Base-by-base conservation (phyloP, 257 asterid species). In the Lavandula angustifolia region DNA sequence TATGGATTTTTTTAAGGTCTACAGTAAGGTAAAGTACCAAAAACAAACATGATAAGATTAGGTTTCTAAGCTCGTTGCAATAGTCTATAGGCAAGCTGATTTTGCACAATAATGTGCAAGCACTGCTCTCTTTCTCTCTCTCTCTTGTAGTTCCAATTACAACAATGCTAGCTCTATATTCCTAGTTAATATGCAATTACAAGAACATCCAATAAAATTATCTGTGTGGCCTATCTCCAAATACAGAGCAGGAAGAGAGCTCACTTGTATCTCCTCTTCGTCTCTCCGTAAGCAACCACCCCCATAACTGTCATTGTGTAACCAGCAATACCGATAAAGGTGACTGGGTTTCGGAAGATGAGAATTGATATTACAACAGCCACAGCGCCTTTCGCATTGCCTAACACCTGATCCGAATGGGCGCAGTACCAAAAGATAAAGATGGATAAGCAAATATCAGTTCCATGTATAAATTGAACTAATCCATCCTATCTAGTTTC, bases 361-460 rank as follows among this genome's bases (percentile, higher is more conserved):
- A 92, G 94, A 56, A 92, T 92, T 6, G 99, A 92, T 58, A 92
- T 87, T 11, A 92, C 97, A 49, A 92, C 99, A 0, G 97, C 99
- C 72, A 92, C 99, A 0, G 99, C 99, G 0, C 99, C 99, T 70
- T 92, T 92, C 11, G 99, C 99, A 66, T 92, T 92, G 60, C 99
- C 97, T 63, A 92, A 72, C 33, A 92, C 99, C 99, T 92, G 80
- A 22, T 22, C 43, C 62, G 43, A 66, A 13, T 55, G 2, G n/a
- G 32, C 3, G 9, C n/a, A 50, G 53, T 16, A 29, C n/a, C 2
- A 70, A 13, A 62, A 22, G 42, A 2, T 65, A 60, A 42, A 65
- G 42, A 59, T 3, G 14, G 13, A 65, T 51, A 9, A n/a, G 9
- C 27, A 54, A 42, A 35, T 33, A 44, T 14, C 18, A 41, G 1